Base-by-base conservation (phyloP, 2,329 filamentous ascomycete genomes). In the Colletotrichum sp. region DNA sequence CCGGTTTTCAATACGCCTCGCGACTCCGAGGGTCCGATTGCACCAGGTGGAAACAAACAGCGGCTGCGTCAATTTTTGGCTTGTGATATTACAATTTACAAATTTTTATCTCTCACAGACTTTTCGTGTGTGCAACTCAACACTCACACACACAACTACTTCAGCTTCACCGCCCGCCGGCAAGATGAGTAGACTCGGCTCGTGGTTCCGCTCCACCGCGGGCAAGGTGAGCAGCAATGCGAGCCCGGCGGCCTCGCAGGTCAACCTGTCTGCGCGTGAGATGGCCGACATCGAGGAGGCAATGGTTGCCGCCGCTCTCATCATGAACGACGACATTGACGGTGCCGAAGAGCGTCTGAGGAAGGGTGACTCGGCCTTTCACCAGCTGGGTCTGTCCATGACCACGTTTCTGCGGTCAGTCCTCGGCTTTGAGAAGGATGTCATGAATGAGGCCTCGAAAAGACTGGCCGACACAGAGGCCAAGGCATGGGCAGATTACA, bases 261-360 rank as follows among this genome's bases (percentile, higher is more conserved):
- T 75, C 55, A 81, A 82, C 26, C 77, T 82, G 48, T 78, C 82
- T 6, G 85, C 84, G 30, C 83, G 86, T 71, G 89, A 92, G 81
- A 85, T 89, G 77, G 84, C 85, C 57, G 87, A 93, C 80, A 89
- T 94, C 79, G 85, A 89, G 78, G 88, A 91, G 79, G 92, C 92
- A 78, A 90, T 93, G 86, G 83, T 82, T 83, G 94, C 94, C 52
- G 92, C 93, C 6, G 89, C 90, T 10, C 87, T 95, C 73, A 95
- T 98, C 80, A 94, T 98, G 89, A 94, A 97, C 82, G 96, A 98
- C 85, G 95, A 99, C 85, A 93, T 99, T 76, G 94, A 95, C 44
- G 93, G 92, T 52, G 97, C 97, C 8, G 95, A 98, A 85, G 88
- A 89, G 76, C 92, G 92, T 57, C 89, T 98, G 44, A 90, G 90